Base-by-base conservation (phyloP, 495 filamentous ascomycete genomes). In the Penicillium goetzii region DNA sequence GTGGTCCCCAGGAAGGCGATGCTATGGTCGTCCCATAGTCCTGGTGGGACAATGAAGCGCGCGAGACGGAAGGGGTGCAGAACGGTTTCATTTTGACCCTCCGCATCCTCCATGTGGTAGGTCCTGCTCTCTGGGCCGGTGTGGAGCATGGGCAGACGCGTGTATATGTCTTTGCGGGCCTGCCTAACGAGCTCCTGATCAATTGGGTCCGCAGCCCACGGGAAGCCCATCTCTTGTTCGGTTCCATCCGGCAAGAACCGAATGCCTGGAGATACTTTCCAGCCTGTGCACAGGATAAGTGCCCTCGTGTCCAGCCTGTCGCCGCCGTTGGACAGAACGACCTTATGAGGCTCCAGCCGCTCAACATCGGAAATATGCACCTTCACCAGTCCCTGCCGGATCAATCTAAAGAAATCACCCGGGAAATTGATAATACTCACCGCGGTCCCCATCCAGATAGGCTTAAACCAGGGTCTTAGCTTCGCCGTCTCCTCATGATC, bases 181-280 rank as follows among this genome's bases (percentile, higher is more conserved):
- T 59, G 57, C 57, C 17, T 9, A 47, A 59, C 28, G 41, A 59
- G 41, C 57, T 49, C 57, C 57, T 49, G 40, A 50, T 59, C 57
- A 59, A 59, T 59, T 59, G 57, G 57, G 41, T 59, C 57, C 40
- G 57, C 57, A 59, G 57, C 57, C 57, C 57, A 59, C 57, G 57
- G 57, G 41, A 59, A 59, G 40, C 57, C 57, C 41, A 59, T 59
- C 23, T 50, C 57, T 50, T 59, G 57, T 47, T 59, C 57, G 40
- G 30, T 32, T 50, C 57, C 57, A 59, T 59, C 57, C 28, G 57
- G 57, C 41, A 59, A 49, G 57, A 59, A 59, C 40, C 57, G 57
- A 59, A 59, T 59, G 41, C 57, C 57, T 50, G 57, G 57, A 59
- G 57, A 59, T 34, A 59, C 57, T 59, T 59, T 59, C 57, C 57